Evolutionary conservation across 2,329 filamentous ascomycete species (phyloP), one percentile per base, ranked within the genome.

Genomic region (Scytalidium lignicola): DNA sequence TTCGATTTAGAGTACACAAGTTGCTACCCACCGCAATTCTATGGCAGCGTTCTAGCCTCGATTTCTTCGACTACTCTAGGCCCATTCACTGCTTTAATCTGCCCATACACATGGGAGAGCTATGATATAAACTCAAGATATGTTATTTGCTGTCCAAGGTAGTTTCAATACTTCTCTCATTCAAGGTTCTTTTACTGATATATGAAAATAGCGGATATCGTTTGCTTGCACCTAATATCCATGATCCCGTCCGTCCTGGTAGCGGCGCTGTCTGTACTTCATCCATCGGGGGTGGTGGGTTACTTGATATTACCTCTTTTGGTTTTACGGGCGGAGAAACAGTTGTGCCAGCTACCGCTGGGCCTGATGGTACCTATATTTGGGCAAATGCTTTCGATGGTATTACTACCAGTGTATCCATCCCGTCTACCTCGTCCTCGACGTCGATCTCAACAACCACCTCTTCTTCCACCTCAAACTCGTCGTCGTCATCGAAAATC

Each of bases 91-190:
- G 32, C 28, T 15, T 20, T 50, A 22, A 26, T 50, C 9, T 46
- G 42, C 26, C 48, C 48, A n/a, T 7, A 50, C 18, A 42, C 32
- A 19, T 50, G 48, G 48, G 43, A 45, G 17, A 41, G 10, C 21
- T 41, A 41, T 29, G 19, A 46, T 6, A 20, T 41, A 9, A 50
- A 50, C 26, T 26, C 43, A 19, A 50, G 43, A 23, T 50, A 46
- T 47, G 28, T 46, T 32, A 47, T 50, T 21, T 50, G 48, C 20
- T 50, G 48, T 28, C 48, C 48, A 29, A 43, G 40, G 43, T 50
- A 50, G 20, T 32, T 47, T 41, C 17, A 28, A 8, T 7, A 10
- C 18, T 37, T 12, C 28, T 26, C 18, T 19, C 2, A 39, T 21
- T 13, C n/a, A 32, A 48, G 29, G 23, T 3, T 15, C 29, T 46